phyloP scores from a whole-genome alignment of 352 stramenopile genomes.

The Phytophthora fragariaefolia region DNA sequence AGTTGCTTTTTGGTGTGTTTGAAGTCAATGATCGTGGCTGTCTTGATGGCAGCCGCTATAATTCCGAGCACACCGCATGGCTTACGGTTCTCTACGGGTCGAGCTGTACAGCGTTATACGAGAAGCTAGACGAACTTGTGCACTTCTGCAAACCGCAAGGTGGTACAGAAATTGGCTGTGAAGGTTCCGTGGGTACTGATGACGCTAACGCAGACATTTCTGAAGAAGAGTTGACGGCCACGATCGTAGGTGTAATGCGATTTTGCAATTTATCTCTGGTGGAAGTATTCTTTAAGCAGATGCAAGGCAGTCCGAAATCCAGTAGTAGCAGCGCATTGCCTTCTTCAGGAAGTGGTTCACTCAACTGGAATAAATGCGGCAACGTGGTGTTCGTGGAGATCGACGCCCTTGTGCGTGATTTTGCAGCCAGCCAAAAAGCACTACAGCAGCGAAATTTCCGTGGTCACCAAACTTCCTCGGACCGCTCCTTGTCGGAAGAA shows the following conservation, averaged over 20 bases:
- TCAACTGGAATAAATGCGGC: slow-evolving; percentile 84
- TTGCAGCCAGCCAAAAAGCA: slow-evolving; percentile 66
- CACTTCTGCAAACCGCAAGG: slow-evolving; percentile 57
- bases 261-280: slow-evolving; percentile 85
- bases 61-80: slow-evolving; percentile 56
- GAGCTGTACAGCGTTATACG: slow-evolving; percentile 77
- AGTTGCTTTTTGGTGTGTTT: slow-evolving; percentile 63
- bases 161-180: slow-evolving; percentile 19
- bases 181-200: slow-evolving; percentile 11
- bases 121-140: slow-evolving; percentile 86
- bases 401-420: slow-evolving; percentile 79
- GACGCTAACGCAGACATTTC: slow-evolving; percentile 35
- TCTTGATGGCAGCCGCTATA: slow-evolving; percentile 41
- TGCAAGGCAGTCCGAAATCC: slow-evolving; percentile 32
- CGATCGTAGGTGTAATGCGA: slow-evolving; percentile 65
- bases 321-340: slow-evolving; percentile 25
- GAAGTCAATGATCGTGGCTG: slow-evolving; percentile 66
- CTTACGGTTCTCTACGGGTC: slow-evolving; percentile 74
- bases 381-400: slow-evolving; percentile 88
- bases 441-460: slow-evolving; percentile 33
- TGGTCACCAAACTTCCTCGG: slow-evolving; percentile 25
- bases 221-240: slow-evolving; percentile 68
- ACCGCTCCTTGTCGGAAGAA: slow-evolving; percentile 27
- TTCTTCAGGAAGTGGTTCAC: slow-evolving; percentile 17
- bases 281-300: slow-evolving; percentile 72